phyloP scores from a whole-genome alignment of 371 early-diverging fungal species.

The Caulochytrium protostelioides region DNA sequence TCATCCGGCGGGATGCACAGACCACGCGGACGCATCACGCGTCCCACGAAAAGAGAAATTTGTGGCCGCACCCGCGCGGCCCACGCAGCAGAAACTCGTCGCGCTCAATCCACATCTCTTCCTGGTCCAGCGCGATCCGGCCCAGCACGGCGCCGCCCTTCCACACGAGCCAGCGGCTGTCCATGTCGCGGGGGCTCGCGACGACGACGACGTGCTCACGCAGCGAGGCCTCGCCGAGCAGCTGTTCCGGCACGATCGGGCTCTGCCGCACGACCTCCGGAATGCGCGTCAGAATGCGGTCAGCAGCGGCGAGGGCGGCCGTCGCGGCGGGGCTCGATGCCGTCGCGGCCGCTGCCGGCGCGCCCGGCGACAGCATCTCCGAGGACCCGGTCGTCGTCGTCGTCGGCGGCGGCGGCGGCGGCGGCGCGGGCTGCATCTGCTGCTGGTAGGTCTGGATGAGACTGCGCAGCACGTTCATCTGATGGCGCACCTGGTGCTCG shows the following conservation, averaged over 20 bases:
- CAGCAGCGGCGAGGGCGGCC: conserved; percentile 17
- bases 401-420: too few species aligned
- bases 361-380: too few species aligned
- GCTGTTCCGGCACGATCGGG: not conserved
- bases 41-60: too few species aligned
- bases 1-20: too few species aligned
- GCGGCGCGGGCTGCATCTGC: conserved; percentile 7
- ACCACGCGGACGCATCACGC: too few species aligned
- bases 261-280: too few species aligned
- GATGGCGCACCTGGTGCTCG: conserved; percentile 29
- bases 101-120: conserved; percentile 54
- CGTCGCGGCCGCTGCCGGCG: too few species aligned
- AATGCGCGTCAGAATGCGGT: too few species aligned
- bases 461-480: conserved; percentile 8
- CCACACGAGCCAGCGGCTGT: conserved; percentile 67
- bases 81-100: too few species aligned
- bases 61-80: too few species aligned
- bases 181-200: conserved; percentile 48
- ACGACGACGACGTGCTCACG: conserved; percentile 32
- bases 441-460: conserved; percentile 10
- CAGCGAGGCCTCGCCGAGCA: conserved; percentile 1
- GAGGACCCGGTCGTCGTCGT: conserved; percentile 1
- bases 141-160: conserved; percentile 67
- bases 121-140: conserved; percentile 43
- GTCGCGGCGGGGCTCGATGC: not conserved